Evolutionary conservation across 2,329 filamentous ascomycete genomes (phyloP).

Genomic region (Ophiostoma angusticollis): DNA sequence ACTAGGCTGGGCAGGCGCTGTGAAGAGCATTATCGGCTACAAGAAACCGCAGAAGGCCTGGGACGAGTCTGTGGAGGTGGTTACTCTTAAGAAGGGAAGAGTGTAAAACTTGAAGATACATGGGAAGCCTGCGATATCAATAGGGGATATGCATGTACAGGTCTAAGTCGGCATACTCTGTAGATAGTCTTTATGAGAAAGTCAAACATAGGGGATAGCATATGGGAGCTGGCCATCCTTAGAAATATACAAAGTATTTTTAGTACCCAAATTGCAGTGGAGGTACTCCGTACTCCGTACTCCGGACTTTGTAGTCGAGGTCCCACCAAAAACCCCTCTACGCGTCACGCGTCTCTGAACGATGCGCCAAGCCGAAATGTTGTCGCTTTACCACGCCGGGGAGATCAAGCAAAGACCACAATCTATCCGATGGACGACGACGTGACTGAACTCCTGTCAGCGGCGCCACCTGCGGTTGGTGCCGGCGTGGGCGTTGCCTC

Average conservation of each 20-base stretch:
- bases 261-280: background rate
- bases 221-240: no score
- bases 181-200: no score
- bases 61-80: slow-evolving; percentile 13
- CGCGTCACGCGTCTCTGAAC: slow-evolving; percentile 7
- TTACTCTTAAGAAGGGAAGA: background rate
- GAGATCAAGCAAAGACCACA: background rate
- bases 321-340: slow-evolving; percentile 2
- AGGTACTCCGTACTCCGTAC: no score
- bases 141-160: no score
- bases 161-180: no score
- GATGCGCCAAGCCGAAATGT: no score
- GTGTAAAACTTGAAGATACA: background rate
- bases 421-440: slow-evolving; percentile 10
- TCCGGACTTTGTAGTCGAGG: background rate
- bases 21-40: slow-evolving; percentile 28
- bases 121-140: no score
- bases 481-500: background rate
- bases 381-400: no score
- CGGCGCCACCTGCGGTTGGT: slow-evolving; percentile 2
- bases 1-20: slow-evolving; percentile 35
- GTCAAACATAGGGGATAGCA: no score
- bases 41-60: slow-evolving; percentile 13
- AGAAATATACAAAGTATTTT: background rate
- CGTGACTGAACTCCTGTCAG: slow-evolving; percentile 7